These are phyloP conservation scores for Trichoderma atrobrunneum DNA, from an alignment of 2,329 filamentous ascomycete genomes.

Conservation along the genomic window DNA sequence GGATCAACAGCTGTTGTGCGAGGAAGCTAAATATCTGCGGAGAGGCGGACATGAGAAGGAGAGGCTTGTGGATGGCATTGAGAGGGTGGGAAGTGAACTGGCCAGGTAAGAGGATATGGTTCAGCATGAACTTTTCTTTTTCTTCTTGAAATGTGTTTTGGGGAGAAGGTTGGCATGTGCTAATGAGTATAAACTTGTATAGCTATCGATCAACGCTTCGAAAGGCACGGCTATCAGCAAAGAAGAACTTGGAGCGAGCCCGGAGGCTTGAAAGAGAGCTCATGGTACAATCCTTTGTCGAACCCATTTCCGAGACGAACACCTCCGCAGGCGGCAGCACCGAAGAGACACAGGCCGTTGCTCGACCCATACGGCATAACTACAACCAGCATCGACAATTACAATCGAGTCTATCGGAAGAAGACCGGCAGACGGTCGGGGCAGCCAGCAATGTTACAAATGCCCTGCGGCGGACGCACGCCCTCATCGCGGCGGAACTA, in stretches of 20 bases:
- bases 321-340: constrained; percentile 27
- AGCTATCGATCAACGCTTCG: constrained; percentile 68
- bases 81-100: constrained; percentile 67
- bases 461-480: constrained; percentile 80
- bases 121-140: not conserved
- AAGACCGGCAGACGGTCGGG: constrained; percentile 70
- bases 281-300: constrained; percentile 64
- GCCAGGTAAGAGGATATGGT: constrained; percentile 52
- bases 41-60: constrained; percentile 56
- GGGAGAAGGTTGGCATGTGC: not conserved
- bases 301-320: constrained; percentile 37
- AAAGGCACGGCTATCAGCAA: constrained; percentile 76
- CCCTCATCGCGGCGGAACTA: constrained; percentile 81
- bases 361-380: constrained; percentile 25
- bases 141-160: not conserved
- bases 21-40: constrained; percentile 72
- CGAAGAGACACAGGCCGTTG: constrained; percentile 17
- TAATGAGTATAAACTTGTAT: not conserved
- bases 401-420: constrained; percentile 48
- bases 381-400: constrained; percentile 30
- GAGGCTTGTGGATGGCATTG: constrained; percentile 63
- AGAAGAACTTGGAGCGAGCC: constrained; percentile 68
- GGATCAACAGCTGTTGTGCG: constrained; percentile 74
- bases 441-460: constrained; percentile 81
- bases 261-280: constrained; percentile 74